Evolutionary conservation across 2,329 filamentous ascomycete genomes (phyloP).

Genomic region (Xylaria sp.): DNA sequence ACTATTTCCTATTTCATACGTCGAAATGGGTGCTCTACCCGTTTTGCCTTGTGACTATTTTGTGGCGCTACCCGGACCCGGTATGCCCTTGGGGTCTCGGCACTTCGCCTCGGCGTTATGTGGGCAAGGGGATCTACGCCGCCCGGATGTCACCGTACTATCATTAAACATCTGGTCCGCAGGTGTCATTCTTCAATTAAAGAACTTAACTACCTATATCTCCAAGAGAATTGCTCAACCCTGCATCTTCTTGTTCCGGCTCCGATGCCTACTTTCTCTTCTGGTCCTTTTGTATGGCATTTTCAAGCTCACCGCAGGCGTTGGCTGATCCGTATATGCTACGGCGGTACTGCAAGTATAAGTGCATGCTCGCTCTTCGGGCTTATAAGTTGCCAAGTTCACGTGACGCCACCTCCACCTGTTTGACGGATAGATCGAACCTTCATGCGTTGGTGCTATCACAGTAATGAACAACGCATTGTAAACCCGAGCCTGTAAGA

Average conservation of each 20-base stretch:
- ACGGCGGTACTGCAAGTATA: neutral
- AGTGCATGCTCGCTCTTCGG: constrained; percentile 13
- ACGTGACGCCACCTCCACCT: neutral
- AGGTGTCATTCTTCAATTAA: neutral
- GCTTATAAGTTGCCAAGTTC: neutral
- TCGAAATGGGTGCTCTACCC: constrained; percentile 4
- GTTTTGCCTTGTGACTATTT: constrained; percentile 10
- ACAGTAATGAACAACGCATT: neutral
- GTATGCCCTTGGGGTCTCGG: constrained; percentile 19
- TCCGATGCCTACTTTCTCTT: too few species aligned
- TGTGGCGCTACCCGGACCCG: constrained; percentile 21
- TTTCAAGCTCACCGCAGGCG: neutral
- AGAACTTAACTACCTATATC: neutral
- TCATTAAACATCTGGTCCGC: neutral
- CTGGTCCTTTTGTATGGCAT: neutral
- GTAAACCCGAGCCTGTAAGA: neutral
- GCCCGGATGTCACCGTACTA: constrained; percentile 7
- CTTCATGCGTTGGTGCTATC: neutral
- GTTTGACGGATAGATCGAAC: neutral
- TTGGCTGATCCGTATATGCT: neutral
- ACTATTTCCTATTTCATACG: neutral
- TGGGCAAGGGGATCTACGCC: constrained; percentile 1
- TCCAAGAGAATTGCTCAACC: neutral
- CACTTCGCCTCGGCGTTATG: constrained; percentile 28
- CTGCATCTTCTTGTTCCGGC: neutral